Percentiles rank a stretch among this genome's conserved stretches.
Conservation (phyloP, 2,329 filamentous ascomycete genomes). For the Diplocarpon rosae region DNA sequence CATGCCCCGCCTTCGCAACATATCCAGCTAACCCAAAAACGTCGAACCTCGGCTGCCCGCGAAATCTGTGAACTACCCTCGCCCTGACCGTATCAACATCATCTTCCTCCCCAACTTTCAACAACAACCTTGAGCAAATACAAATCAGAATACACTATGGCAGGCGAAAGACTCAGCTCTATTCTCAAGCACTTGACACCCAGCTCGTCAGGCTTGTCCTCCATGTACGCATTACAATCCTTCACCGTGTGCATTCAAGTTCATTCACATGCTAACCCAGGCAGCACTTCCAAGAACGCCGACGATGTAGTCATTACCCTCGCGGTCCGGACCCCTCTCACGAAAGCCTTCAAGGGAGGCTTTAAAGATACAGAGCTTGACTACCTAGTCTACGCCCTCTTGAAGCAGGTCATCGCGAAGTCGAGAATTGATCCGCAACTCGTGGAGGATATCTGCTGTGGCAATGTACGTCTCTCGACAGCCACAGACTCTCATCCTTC, state of each 20-base stretch:
- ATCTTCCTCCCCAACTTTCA: no score
- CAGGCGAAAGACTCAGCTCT: conserved; percentile 73
- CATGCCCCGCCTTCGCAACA: no score
- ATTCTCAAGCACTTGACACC: conserved; percentile 80
- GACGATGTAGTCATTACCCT: conserved; percentile 96
- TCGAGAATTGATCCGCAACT: conserved; percentile 69
- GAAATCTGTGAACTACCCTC: no score
- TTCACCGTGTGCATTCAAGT: conserved; percentile 8
- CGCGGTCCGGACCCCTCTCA: conserved; percentile 77
- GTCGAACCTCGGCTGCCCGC: no score
- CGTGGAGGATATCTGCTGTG: conserved; percentile 82
- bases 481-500: no score
- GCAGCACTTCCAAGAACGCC: conserved; percentile 78
- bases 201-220: conserved; percentile 55
- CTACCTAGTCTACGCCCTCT: conserved; percentile 69
- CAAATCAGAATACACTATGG: conserved; percentile 43
- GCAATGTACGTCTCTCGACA: conserved; percentile 54
- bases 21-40: no score
- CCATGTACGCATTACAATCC: conserved; percentile 54
- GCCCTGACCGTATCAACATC: no score
- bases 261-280: conserved; percentile 19
- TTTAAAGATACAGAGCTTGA: conserved; percentile 93
- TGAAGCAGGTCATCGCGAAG: conserved; percentile 64
- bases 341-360: conserved; percentile 82
- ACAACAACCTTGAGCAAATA: neutral